Conservation (phyloP, 345 rosid genomes). For the Citrus unshiu region DNA sequence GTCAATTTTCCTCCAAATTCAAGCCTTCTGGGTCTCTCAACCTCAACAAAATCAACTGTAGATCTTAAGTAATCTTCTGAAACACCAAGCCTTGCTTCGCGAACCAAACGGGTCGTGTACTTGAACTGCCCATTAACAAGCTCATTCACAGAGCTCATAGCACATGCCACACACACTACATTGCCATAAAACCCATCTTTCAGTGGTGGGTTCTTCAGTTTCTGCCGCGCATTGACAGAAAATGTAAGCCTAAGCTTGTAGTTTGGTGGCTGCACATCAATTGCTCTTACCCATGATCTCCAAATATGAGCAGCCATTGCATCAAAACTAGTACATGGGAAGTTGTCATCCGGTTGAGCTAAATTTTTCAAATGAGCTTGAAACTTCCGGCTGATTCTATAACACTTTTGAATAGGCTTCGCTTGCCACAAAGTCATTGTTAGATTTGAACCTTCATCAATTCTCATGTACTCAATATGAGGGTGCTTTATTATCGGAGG, state of each 20-base stretch:
- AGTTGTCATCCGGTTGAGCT: constrained; percentile 44
- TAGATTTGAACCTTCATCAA: constrained; percentile 66
- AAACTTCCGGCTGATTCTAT: constrained; percentile 61
- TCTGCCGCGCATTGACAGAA: constrained; percentile 74
- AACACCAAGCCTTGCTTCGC: constrained; percentile 54
- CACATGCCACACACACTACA: constrained; percentile 79
- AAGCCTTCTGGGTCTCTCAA: constrained; percentile 63
- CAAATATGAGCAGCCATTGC: constrained; percentile 91
- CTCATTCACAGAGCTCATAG: constrained; percentile 52
- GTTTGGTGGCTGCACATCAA: constrained; percentile 65
- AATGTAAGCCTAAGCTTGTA: constrained; percentile 78
- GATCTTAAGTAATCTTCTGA: constrained; percentile 80
- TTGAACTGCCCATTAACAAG: constrained; percentile 47
- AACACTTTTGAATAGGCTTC: constrained; percentile 73
- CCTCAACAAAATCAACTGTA: constrained; percentile 62
- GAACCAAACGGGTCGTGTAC: constrained; percentile 49
- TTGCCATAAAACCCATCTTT: constrained; percentile 79
- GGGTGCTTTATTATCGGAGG: constrained; percentile 61
- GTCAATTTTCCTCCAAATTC: constrained; percentile 89
- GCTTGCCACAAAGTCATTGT: constrained; percentile 61
- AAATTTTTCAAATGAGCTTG: constrained; percentile 52
- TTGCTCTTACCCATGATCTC: constrained; percentile 91
- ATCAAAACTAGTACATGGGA: constrained; percentile 65
- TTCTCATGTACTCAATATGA: constrained; percentile 64
- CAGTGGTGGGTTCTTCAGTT: constrained; percentile 52